A percentile compares a stretch with the other conserved stretches of the same genome.
Evolutionary conservation across 2,329 filamentous ascomycete species (phyloP).

Genomic region (Exophiala oligosperma): DNA sequence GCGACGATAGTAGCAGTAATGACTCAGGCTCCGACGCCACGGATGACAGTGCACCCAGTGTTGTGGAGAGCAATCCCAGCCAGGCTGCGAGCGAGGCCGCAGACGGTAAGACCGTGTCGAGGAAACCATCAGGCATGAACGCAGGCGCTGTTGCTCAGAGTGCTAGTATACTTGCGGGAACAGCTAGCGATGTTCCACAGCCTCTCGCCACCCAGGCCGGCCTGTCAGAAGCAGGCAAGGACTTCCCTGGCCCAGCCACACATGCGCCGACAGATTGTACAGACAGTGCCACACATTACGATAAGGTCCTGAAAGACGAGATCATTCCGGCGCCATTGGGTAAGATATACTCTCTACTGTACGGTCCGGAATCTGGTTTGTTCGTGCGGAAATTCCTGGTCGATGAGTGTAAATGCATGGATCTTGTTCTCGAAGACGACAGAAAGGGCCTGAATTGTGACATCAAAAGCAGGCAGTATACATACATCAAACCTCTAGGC

Average conservation of each 20-base stretch:
- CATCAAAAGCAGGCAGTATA: slow-evolving; percentile 71
- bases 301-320: slow-evolving; percentile 83
- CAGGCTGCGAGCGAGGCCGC: slow-evolving; percentile 54
- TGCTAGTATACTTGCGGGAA: slow-evolving; percentile 21
- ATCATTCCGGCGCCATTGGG: slow-evolving; percentile 83
- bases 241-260: slow-evolving; percentile 81
- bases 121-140: slow-evolving; percentile 68
- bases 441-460: slow-evolving; percentile 75
- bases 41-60: slow-evolving; percentile 59
- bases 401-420: slow-evolving; percentile 74
- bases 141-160: slow-evolving; percentile 30
- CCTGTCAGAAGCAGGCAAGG: slow-evolving; percentile 42
- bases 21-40: slow-evolving; percentile 51
- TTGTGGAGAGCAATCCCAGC: slow-evolving; percentile 57
- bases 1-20: slow-evolving; percentile 66
- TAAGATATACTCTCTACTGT: slow-evolving; percentile 85
- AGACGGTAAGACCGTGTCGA: slow-evolving; percentile 56
- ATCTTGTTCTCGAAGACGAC: slow-evolving; percentile 81
- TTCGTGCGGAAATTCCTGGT: slow-evolving; percentile 88
- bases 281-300: slow-evolving; percentile 76
- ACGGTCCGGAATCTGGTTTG: slow-evolving; percentile 73
- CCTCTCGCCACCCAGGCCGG: slow-evolving; percentile 39
- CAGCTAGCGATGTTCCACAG: slow-evolving; percentile 19
- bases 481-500: slow-evolving; percentile 88
- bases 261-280: slow-evolving; percentile 85